Percentiles rank a stretch among this genome's conserved stretches.
Conservation (phyloP, 805 yeast genomes). For the Lachancea kluyveri region DNA sequence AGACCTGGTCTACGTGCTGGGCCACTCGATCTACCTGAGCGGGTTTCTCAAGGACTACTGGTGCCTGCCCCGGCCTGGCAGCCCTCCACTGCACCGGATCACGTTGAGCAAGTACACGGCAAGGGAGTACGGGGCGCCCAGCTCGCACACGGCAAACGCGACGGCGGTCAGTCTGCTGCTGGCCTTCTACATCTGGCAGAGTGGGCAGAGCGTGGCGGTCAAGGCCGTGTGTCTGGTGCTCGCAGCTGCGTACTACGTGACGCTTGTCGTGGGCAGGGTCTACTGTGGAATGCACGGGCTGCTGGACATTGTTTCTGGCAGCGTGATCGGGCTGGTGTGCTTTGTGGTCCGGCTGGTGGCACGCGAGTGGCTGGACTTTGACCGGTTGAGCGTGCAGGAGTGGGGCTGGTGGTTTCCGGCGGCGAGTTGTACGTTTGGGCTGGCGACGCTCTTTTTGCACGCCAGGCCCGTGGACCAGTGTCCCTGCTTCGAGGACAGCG, state of each 20-base stretch:
- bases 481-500: constrained; percentile 94
- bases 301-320: constrained; percentile 65
- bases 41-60: constrained; percentile 79
- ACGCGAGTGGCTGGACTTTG: constrained; percentile 39
- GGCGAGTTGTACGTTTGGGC: constrained; percentile 34
- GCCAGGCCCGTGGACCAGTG: constrained; percentile 87
- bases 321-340: constrained; percentile 51
- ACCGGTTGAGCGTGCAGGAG: constrained; percentile 26
- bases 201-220: constrained; percentile 2
- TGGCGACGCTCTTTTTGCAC: constrained; percentile 57
- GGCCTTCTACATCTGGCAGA: constrained; percentile 19
- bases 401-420: constrained; percentile 31
- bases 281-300: constrained; percentile 99
- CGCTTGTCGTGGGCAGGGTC: constrained; percentile 72
- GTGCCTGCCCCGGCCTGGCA: constrained; percentile 86
- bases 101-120: constrained; percentile 89
- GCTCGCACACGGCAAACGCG: constrained; percentile 93
- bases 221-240: constrained; percentile 14
- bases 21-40: constrained; percentile 51
- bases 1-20: constrained; percentile 64
- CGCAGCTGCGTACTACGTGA: constrained; percentile 44
- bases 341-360: constrained; percentile 43
- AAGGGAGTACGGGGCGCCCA: constrained; percentile 91
- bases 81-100: constrained; percentile 87
- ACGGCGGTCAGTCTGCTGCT: constrained; percentile 65